Base-by-base conservation (phyloP, 805 yeast genomes). In the Kodamaea sagamina region DNA sequence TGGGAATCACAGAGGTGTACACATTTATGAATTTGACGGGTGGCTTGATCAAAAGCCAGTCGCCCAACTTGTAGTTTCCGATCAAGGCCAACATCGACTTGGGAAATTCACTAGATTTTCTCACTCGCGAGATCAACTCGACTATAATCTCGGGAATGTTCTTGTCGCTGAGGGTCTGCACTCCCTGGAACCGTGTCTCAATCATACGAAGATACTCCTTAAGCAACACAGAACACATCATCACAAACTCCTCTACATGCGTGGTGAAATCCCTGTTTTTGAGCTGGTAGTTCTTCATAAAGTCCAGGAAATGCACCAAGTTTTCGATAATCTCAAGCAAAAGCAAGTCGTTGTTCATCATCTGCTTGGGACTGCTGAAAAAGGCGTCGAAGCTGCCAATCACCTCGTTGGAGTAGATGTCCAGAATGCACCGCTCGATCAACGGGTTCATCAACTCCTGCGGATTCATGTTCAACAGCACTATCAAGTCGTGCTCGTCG, bases 141-240 rank as follows among this genome's bases (percentile, higher is more conserved):
- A 83, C 82, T 0, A 87, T 82, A 11, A 81, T 73, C 53, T 82
- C 89, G 32, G 86, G 75, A 35, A 88, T 78, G 41, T 86, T 86
- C 51, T 75, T 77, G 48, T 88, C 96, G 36, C 74, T 74, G 8
- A 88, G 84, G 29, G 84, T 57, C 7, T 65, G 55, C 43, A 79
- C 57, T n/a, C 68, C 54, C 12, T 57, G 62, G 12, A 82, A 77
- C 35, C 79, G 68, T 3, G 57, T 55, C 36, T 80, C 86, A 22
- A 86, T 80, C 47, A 72, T 75, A 35, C 64, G 64, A 44, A 88
- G 70, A 38, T 80, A 72, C 42, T 81, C 86, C 41, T 62, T 61
- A 54, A 86, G 81, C n/a, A 82, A 63, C 4, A 57, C 48, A 32
- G 61, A 63, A 11, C 63, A 53, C 25, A 53, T 49, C 17, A 47